Evolutionary conservation across 352 stramenopile species (phyloP), one percentile per base, ranked within the genome.

Genomic region (Phytophthora niederhauseri): DNA sequence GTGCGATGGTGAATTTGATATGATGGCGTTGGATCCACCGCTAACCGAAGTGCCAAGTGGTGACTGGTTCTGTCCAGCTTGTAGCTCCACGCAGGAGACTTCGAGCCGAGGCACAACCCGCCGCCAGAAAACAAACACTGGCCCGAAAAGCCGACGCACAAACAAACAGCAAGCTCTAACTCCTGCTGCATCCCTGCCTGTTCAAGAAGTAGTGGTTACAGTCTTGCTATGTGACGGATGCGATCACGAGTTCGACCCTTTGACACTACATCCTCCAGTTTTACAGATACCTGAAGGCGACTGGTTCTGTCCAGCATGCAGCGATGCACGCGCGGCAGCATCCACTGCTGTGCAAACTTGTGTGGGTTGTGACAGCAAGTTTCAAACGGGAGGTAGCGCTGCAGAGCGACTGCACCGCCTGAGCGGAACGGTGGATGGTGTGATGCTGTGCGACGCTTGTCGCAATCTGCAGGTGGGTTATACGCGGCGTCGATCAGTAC

Each of bases 191-290:
- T 24, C 34, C 19, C 31, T 48, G 15, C 8, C 65, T 34, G 28
- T 24, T 9, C 55, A 70, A 49, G 38, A 76, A 41, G 31, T 62
- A 14, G 54, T 75, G 20, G 68, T 86, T 28, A 88, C 74, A 2
- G 43, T 92, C 20, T 62, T 94, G 28, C 75, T 93, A 38, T 94
- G 87, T 53, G 84, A 93, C 34, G 81, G 83, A 0, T 95, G 85
- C 46, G 84, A 91, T 50, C 75, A 77, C 43, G 84, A 92, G 34
- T 91, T 85, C 46, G 84, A 92, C 30, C 65, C 85, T 17, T 61
- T 64, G 30, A 61, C 66, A 20, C 73, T 94, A 43, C 64, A 76
- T 53, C 83, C 84, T 15, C 81, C 84, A 14, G 56, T 87, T 2
- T 30, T 78, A 0, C 60, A 76, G 9, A 72, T 90, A 20, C 84